A percentile compares a stretch with the other conserved stretches of the same genome.
These are phyloP conservation scores for Candida anglica DNA, from an alignment of 805 yeast genomes.

Conservation along the genomic window DNA sequence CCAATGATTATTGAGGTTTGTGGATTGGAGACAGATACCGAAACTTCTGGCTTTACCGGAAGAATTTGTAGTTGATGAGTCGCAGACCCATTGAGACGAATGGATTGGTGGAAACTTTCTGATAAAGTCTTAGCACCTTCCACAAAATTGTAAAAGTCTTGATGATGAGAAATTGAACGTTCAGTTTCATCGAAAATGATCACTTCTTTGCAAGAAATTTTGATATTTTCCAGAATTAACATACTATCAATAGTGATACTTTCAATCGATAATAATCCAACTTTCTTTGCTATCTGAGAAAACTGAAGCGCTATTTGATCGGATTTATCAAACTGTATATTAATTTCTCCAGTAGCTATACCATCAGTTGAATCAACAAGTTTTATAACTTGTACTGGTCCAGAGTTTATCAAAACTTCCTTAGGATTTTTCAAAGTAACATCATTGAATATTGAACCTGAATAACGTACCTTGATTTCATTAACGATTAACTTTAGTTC, in stretches of 20 bases:
- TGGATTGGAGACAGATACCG: conserved; percentile 6
- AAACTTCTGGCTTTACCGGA: conserved; percentile 24
- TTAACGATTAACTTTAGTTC: conserved; percentile 7
- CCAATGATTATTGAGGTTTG: conserved; percentile 21
- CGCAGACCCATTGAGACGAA: conserved; percentile 2
- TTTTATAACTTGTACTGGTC: not conserved
- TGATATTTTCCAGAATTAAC: too few relatives aligned
- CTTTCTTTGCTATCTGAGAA: conserved; percentile 12
- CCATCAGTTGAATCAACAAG: not conserved
- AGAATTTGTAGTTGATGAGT: conserved; percentile 11
- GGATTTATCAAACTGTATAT: not conserved
- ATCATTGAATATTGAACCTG: conserved; percentile 1
- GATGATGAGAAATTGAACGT: too few relatives aligned
- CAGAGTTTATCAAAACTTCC: too few relatives aligned
- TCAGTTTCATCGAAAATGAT: not conserved
- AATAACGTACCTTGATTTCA: conserved; percentile 7
- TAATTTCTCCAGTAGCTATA: not conserved
- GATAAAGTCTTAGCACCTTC: not conserved
- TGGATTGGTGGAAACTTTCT: not conserved
- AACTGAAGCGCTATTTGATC: conserved; percentile 20
- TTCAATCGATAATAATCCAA: conserved; percentile 21
- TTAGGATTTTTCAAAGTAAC: not conserved
- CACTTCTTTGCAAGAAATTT: too few relatives aligned
- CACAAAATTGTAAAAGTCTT: not conserved
- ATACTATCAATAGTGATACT: conserved; percentile 6